A percentile compares a stretch with the other conserved stretches of the same genome.
Conservation (phyloP, 495 filamentous ascomycete genomes). For the Lasiosphaeria ovina region DNA sequence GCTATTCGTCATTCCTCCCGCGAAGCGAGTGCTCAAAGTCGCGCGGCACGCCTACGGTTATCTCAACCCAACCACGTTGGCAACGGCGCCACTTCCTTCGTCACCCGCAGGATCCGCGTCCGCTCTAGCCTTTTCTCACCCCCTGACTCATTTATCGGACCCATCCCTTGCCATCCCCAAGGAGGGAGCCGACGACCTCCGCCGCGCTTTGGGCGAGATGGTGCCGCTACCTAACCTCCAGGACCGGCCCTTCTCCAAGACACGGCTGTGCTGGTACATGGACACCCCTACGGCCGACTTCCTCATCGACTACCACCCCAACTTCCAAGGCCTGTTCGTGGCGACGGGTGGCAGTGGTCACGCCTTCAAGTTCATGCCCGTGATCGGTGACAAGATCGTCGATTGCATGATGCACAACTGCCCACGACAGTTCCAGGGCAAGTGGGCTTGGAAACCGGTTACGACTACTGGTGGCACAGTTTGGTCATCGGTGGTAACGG, state of each 20-base stretch:
- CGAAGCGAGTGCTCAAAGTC: conserved; percentile 69
- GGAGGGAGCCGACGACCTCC: conserved; percentile 62
- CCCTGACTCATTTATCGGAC: conserved; percentile 24
- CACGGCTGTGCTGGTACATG: conserved; percentile 86
- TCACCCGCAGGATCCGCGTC: conserved; percentile 31
- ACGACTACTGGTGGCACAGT: conserved; percentile 18
- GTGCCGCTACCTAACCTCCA: conserved; percentile 55
- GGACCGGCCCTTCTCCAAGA: conserved; percentile 62
- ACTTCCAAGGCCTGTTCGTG: conserved; percentile 65
- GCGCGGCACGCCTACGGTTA: conserved; percentile 84
- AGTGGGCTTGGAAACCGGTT: conserved; percentile 65
- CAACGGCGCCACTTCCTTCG: conserved; percentile 44
- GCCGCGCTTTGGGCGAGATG: conserved; percentile 58
- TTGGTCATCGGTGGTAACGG: conserved; percentile 37
- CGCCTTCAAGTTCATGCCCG: conserved; percentile 85
- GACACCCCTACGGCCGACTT: conserved; percentile 82
- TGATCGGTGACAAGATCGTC: conserved; percentile 75
- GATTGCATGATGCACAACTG: conserved; percentile 60
- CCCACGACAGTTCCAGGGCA: conserved; percentile 54
- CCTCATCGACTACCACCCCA: conserved; percentile 73
- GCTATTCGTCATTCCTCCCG: conserved; percentile 79
- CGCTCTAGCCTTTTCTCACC: background rate
- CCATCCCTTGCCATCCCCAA: conserved; percentile 46
- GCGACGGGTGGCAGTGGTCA: conserved; percentile 86
- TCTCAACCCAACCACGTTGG: conserved; percentile 57